Base-by-base conservation (phyloP, 371 early-diverging fungal species). In the Mucor plumbeus region DNA sequence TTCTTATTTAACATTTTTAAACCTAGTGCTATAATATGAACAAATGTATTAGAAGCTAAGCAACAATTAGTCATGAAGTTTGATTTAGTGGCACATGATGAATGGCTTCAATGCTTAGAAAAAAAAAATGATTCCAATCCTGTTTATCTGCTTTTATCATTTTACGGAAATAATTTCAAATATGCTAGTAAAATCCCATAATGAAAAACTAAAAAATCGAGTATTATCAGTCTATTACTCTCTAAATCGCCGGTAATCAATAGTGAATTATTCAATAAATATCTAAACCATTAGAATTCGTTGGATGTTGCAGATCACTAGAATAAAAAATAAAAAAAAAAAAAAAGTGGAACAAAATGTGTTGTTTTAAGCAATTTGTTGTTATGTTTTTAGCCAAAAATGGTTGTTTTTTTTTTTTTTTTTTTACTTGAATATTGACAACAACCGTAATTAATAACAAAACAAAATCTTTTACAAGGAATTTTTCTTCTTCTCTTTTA, bases 61-160 rank as follows among this genome's bases (percentile, higher is more conserved):
- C 26, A 26, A 3, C 26, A 26, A 26, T 26, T 3, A 26, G 26
- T 1, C 26, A 26, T 81, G 61, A 13, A 53, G 13, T 79, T 81
- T 65, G 72, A 75, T 3, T 58, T 60, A 0, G 72, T 81, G 0
- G 3, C 59, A 6, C 63, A 72, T 33, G 39, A 41, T n/a, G 67
- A 77, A 50, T 81, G 82, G 82, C 61, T 76, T 3, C 41, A 69
- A 7, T 43, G 35, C 0, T 62, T 81, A 4, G n/a, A 69, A n/a
- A 62, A 69, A n/a, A 62, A 75, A 15, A 71, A 81, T 31, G 67
- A 71, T 31, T 61, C 59, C 1, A 81, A 81, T 53, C 79, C 82
- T 13, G 79, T 77, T 0, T 76, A 71, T 26, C 65, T 63, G 6
- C 59, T 81, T 5, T 62, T 79, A 56, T 61, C 70, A 4, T 77